phyloP scores from a whole-genome alignment of 371 early-diverging fungal genomes.

The Circinella minor region DNA sequence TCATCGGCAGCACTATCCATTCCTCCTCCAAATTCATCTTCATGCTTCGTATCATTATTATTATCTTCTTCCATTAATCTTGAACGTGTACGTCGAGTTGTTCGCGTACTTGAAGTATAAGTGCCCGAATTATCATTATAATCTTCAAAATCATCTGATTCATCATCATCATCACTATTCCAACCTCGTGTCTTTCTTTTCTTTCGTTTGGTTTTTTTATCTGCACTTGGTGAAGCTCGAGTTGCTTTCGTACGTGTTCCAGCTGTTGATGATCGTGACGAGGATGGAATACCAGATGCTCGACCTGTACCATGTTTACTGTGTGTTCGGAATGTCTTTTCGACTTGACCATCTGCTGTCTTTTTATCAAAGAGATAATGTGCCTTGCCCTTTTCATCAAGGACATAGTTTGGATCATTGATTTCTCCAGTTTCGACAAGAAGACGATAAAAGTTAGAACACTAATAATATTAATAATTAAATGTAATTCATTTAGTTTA shows the following conservation, averaged over 20 bases:
- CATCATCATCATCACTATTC: slow-evolving; percentile 47
- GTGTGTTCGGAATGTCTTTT: slow-evolving; percentile 80
- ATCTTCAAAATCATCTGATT: slow-evolving; percentile 58
- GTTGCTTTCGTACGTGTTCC: not conserved
- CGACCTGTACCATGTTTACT: slow-evolving; percentile 53
- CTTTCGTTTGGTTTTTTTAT: slow-evolving; percentile 25
- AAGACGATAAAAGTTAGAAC: slow-evolving; percentile 92
- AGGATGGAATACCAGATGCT: slow-evolving; percentile 19
- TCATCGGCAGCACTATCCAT: slow-evolving; percentile 35
- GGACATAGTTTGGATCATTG: slow-evolving; percentile 87
- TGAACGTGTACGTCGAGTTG: slow-evolving; percentile 27
- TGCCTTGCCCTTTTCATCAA: slow-evolving; percentile 87
- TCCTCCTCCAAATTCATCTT: slow-evolving; percentile 16
- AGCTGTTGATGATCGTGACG: slow-evolving; percentile 6
- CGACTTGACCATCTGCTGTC: slow-evolving; percentile 76
- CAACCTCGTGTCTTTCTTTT: slow-evolving; percentile 34
- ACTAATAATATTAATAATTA: slow-evolving; percentile 44
- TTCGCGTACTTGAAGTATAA: slow-evolving; percentile 50
- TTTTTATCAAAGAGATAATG: slow-evolving; percentile 88
- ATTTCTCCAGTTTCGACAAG: slow-evolving; percentile 86
- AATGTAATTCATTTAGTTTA: too few species aligned
- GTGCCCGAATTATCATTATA: slow-evolving; percentile 63
- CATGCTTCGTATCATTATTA: slow-evolving; percentile 25
- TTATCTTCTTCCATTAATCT: slow-evolving; percentile 11
- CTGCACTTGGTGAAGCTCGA: slow-evolving; percentile 21